Base-by-base conservation (phyloP, 2,329 filamentous ascomycete species). In the Penicillium sp. region DNA sequence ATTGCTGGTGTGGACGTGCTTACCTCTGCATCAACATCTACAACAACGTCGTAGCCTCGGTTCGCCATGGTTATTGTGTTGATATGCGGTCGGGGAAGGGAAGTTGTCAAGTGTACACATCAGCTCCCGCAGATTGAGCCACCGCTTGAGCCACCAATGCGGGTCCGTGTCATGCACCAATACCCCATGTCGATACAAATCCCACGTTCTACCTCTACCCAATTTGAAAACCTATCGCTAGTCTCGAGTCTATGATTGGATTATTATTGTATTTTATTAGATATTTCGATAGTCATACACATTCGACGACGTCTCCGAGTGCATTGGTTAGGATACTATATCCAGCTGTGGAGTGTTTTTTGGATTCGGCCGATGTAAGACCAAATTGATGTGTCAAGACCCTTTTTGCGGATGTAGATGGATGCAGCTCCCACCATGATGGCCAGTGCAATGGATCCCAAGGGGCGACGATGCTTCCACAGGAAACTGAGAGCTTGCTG, bases 21-120 rank as follows among this genome's bases (percentile, higher is more conserved):
- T 78, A 96, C 92, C 84, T 97, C 94, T 69, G 94, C 91, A 74
- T 99, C 94, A 52, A 97, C 88, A 69, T 99, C 94, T 56, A 99
- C 94, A 63, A 99, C 93, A 58, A 96, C 94, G 80, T 99, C 94
- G 75, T 99, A 99, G 66, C 92, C 92, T 71, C 90, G 83, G 74
- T 90, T 89, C 54, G 90, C 85, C 89, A 92, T 92, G 52, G 66
- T 79, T 69, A 58, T 55, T 58, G 46, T 48, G 51, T 61, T 64
- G 42, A 52, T 54, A 58, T 49, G 49, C 14, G n/a, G 38, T 40
- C 16, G 38, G 10, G 52, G 57, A 56, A 47, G 53, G 61, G 56
- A 47, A 64, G 63, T 49, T 60, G 65, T 57, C 43, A 67, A 70
- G 65, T 64, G 66, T 69, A 71, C 67, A 71, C 66, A 68, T 70